Conservation (phyloP, 2,329 filamentous ascomycete species). For the Talaromyces sp. region DNA sequence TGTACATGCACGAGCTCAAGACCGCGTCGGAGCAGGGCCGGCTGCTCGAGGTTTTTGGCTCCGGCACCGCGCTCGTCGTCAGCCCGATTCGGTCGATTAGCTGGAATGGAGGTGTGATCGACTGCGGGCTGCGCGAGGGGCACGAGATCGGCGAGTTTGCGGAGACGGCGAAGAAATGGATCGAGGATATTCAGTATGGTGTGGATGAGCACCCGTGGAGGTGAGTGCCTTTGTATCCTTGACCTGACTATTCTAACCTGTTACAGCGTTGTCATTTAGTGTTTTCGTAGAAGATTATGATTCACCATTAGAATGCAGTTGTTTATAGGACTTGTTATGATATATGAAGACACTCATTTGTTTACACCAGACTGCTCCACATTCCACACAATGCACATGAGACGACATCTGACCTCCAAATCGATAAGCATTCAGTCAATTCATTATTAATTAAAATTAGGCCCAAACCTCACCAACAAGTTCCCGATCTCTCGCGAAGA, state of each 20-base stretch:
- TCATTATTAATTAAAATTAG: too few relatives aligned
- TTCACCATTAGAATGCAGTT: neutral
- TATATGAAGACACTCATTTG: neutral
- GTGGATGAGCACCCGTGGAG: constrained; percentile 92
- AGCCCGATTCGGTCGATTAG: constrained; percentile 83
- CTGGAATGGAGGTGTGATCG: constrained; percentile 76
- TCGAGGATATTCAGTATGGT: constrained; percentile 90
- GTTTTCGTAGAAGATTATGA: neutral
- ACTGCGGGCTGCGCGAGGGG: constrained; percentile 73
- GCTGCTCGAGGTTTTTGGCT: constrained; percentile 86
- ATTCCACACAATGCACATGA: neutral
- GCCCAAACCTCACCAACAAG: too few relatives aligned
- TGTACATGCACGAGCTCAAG: constrained; percentile 80
- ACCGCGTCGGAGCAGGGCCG: constrained; percentile 81
- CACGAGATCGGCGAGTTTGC: constrained; percentile 87
- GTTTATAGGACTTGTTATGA: neutral
- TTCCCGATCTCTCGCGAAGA: neutral
- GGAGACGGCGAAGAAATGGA: constrained; percentile 88
- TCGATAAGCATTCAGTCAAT: too few relatives aligned
- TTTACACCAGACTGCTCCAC: neutral
- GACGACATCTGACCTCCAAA: neutral
- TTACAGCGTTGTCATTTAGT: neutral
- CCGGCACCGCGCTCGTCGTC: constrained; percentile 91
- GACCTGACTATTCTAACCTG: neutral
- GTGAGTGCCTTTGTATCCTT: constrained; percentile 38